Percentiles rank a stretch among this genome's conserved stretches.
Conservation (phyloP, 2,329 filamentous ascomycete genomes). For the Karstenula rhodostoma region DNA sequence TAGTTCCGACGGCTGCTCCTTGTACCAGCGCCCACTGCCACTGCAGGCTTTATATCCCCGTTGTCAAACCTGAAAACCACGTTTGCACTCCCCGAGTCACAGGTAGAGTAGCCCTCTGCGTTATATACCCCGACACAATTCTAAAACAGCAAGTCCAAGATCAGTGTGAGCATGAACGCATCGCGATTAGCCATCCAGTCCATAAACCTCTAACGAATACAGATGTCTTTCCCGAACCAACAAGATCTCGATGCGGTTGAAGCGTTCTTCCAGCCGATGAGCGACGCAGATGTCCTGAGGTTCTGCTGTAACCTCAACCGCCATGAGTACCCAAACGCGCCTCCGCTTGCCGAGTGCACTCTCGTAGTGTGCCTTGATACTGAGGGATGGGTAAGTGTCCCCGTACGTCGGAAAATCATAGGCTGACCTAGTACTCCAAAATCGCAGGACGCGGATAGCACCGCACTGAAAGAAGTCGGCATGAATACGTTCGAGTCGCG, state of each 20-base stretch:
- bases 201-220: neutral
- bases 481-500: slow-evolving; percentile 21
- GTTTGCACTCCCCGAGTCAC: neutral
- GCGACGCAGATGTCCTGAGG: neutral
- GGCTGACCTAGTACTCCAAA: neutral
- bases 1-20: too few species aligned
- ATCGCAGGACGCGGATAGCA: slow-evolving; percentile 23
- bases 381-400: slow-evolving; percentile 24
- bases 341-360: slow-evolving; percentile 22
- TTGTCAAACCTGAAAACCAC: too few species aligned
- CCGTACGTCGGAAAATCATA: neutral
- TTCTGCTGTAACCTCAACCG: slow-evolving; percentile 1
- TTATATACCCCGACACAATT: neutral
- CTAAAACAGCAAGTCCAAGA: neutral
- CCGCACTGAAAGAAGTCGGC: slow-evolving; percentile 34
- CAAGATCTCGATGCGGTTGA: neutral
- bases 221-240: neutral
- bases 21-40: neutral
- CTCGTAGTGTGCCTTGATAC: slow-evolving; percentile 33
- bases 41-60: neutral
- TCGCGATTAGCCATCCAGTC: neutral
- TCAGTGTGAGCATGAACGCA: neutral
- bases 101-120: too few species aligned
- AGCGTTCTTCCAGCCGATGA: neutral
- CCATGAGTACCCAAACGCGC: neutral